These are phyloP conservation scores for Solanum aculeatissimum DNA, from an alignment of 305 asterid species.

Conservation along the genomic window DNA sequence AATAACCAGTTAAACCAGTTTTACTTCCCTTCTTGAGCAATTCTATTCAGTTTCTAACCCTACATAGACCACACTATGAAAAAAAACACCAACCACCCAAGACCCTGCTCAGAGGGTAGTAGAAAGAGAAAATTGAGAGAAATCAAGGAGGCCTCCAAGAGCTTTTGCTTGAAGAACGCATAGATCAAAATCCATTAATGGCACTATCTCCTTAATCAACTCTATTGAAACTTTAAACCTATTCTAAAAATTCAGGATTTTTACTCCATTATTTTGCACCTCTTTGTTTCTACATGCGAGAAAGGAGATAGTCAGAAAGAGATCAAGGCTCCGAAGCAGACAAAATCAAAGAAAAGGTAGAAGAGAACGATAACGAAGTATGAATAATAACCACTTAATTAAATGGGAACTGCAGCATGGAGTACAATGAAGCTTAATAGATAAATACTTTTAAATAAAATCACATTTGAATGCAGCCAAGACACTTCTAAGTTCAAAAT, in stretches of 20 bases:
- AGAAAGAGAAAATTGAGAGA: background rate
- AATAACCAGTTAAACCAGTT: background rate
- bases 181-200: background rate
- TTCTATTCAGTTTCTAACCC: background rate
- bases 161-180: background rate
- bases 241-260: background rate
- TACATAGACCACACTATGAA: background rate
- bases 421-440: background rate
- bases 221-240: background rate
- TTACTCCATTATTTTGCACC: background rate
- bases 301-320: background rate
- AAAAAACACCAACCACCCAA: background rate
- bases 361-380: background rate
- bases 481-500: background rate
- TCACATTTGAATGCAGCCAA: background rate
- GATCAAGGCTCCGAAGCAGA: background rate
- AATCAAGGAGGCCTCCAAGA: background rate
- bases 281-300: background rate
- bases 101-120: background rate
- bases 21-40: background rate
- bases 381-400: background rate
- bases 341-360: background rate
- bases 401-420: background rate
- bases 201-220: background rate
- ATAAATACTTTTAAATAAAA: background rate